Base-by-base conservation (phyloP, 345 rosid genomes). In the Draba incana region DNA sequence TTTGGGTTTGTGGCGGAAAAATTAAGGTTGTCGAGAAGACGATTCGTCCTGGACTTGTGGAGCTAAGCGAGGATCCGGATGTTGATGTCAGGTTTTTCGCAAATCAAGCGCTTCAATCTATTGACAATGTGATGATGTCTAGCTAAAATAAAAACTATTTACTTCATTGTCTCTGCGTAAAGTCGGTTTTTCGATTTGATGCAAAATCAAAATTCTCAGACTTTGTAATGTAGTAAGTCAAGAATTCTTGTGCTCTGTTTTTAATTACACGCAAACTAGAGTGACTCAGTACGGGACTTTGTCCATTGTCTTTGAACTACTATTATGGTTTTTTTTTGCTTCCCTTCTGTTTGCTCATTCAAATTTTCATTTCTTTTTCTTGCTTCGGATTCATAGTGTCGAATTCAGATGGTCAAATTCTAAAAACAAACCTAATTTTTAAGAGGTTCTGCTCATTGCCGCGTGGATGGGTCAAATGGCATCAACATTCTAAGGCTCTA, bases 71-170 rank as follows among this genome's bases (percentile, higher is more conserved):
- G 82, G 98, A 93, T 66, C 96, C 98, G 7, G 98, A 93, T 44
- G 97, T 88, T 24, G 96, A 90, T 79, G 98, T 93, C 30, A 84
- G 98, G 50, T 93, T 84, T 57, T 93, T 86, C 55, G 90, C 98
- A 39, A 82, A 68, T 57, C 90, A 88, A 85, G 98, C 96, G n/a
- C 79, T 93, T 31, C 94, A 82, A 66, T 82, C 96, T 2, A 86
- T 83, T 68, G 90, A 88, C 68, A 85, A 85, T 30, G 82, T 84
- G 39, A 84, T 87, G 94, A 90, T 92, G 90, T 86, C 96, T 51
- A 79, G 78, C 80, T 88, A 88, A 66, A 39, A 23, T 20, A 10
- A 62, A 31, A 20, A 5, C 14, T 11, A 30, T 37, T 37, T 60
- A 42, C 23, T 15, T 66, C 61, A 31, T 42, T 41, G 51, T 58